Evolutionary conservation across 1,139 yeast species (phyloP), one percentile per base, ranked within the genome.

Genomic region (Yamadazyma oceani): DNA sequence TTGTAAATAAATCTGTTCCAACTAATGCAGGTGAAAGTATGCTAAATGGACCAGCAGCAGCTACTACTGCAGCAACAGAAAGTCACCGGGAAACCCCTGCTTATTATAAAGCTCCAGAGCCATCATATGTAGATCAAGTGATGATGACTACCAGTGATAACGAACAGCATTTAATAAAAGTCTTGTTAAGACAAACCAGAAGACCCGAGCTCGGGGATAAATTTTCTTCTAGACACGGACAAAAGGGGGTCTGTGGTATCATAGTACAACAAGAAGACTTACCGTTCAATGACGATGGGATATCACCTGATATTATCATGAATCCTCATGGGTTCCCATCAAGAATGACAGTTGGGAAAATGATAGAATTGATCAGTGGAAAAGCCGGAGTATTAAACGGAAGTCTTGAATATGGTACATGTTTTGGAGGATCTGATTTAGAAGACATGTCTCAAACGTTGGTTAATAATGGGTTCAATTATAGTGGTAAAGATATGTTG

Each of bases 301-400:
- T 90, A 32, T 71, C 80, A 3, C 98, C 98, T 0, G 98, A 92
- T 65, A 89, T 92, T 49, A 92, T 92, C 55, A 92, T 92, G 96
- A 92, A 92, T 57, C 98, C 98, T 2, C 98, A 92, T 59, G 98
- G 97, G 68, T 92, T 92, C 82, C 98, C 98, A 48, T 90, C 97
- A 27, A 95, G 98, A 74, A 92, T 92, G 99, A 92, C 99, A 34
- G 98, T 92, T 17, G 99, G 98, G 44, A 92, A 92, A 62, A 92
- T 92, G 97, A 83, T 94, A 51, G 99, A 92, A 61, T 74, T 92
- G 47, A 85, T 92, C 19, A 85, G 96, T 23, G 98, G 98, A 51
- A 92, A 92, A 59, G 98, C 98, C 0, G 98, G 98, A 58, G 97
- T 92, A 26, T 66, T 92, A 49, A 86, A 87, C 51, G 99, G 99